Evolutionary conservation across 108 stramenopile genomes (phyloP).

Genomic region (Mediolabrus comicus): DNA sequence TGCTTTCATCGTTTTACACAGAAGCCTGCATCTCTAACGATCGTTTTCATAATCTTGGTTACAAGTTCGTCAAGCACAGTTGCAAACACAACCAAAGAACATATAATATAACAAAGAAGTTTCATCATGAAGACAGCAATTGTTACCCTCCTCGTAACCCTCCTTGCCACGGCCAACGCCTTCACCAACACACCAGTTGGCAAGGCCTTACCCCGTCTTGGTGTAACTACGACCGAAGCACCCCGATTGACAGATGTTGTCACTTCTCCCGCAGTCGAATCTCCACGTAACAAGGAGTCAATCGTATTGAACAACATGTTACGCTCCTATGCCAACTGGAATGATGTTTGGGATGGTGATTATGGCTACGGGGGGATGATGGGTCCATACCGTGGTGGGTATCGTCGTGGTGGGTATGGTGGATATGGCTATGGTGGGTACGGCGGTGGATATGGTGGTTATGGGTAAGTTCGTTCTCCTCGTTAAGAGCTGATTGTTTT

Average conservation of each 20-base stretch:
- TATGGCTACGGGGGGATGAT: slow-evolving; percentile 16
- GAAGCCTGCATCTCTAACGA: no score
- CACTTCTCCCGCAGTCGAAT: background rate
- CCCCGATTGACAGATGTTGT: background rate
- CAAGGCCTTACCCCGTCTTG: background rate
- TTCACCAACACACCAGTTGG: background rate
- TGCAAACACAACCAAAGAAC: no score
- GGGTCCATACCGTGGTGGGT: slow-evolving; percentile 3
- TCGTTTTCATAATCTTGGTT: no score
- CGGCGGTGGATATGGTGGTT: slow-evolving; percentile 9
- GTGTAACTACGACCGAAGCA: background rate
- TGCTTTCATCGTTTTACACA: no score
- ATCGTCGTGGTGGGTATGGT: slow-evolving; percentile 21
- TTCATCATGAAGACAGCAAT: background rate
- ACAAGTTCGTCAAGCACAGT: no score
- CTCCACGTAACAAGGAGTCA: background rate
- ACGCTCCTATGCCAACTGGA: slow-evolving; percentile 39
- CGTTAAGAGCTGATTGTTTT: background rate
- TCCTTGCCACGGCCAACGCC: background rate
- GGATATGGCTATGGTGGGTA: slow-evolving; percentile 9
- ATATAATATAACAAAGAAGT: background rate
- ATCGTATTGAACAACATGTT: slow-evolving; percentile 24
- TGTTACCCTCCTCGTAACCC: background rate
- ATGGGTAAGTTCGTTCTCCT: slow-evolving; percentile 5
- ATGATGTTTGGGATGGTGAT: slow-evolving; percentile 45